phyloP scores from a whole-genome alignment of 2,329 filamentous ascomycete genomes.

The Verticillium alfalfae region DNA sequence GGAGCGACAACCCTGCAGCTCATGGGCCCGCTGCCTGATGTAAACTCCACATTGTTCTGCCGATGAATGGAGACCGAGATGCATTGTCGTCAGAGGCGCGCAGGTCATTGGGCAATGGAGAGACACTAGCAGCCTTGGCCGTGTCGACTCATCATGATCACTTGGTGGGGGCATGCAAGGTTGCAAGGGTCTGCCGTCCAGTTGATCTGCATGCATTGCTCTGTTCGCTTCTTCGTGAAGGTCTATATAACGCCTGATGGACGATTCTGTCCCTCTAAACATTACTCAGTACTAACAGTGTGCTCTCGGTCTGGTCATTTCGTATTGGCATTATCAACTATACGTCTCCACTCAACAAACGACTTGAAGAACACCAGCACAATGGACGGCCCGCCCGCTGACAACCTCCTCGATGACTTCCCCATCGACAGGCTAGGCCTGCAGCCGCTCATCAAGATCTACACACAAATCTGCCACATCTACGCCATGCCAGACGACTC shows the following conservation, averaged over 20 bases:
- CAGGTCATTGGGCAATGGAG: neutral
- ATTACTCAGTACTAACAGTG: too few relatives aligned
- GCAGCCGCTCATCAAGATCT: slow-evolving; percentile 32
- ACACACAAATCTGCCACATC: slow-evolving; percentile 38
- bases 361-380: neutral
- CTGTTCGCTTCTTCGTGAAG: neutral
- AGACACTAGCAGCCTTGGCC: neutral
- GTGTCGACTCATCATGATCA: slow-evolving; percentile 2
- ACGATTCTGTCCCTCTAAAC: too few relatives aligned
- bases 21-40: too few relatives aligned
- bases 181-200: neutral
- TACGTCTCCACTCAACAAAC: neutral
- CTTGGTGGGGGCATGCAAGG: neutral
- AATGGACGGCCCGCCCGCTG: neutral
- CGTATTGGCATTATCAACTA: too few relatives aligned
- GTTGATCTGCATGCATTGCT: neutral
- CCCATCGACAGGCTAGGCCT: slow-evolving; percentile 36
- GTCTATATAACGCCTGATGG: neutral
- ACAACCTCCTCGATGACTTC: slow-evolving; percentile 9
- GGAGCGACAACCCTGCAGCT: too few relatives aligned
- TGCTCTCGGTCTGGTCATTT: too few relatives aligned
- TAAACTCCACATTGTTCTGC: too few relatives aligned
- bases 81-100: neutral
- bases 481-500: slow-evolving; percentile 23
- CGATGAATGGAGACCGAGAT: too few relatives aligned